phyloP scores from a whole-genome alignment of 768 basidiomycete species.

The Chalciporus piperatus region DNA sequence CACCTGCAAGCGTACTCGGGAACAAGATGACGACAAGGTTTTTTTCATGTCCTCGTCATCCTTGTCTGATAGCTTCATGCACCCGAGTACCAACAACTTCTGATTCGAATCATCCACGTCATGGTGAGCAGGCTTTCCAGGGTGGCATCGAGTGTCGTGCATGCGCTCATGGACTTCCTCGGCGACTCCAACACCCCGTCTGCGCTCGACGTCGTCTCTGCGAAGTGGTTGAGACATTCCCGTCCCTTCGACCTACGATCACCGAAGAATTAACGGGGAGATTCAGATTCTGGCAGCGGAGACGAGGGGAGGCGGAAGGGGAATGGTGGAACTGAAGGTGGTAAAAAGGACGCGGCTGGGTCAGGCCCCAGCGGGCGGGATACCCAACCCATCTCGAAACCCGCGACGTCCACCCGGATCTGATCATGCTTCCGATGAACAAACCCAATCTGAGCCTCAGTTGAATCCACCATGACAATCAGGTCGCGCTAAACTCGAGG shows the following conservation, averaged over 20 bases:
- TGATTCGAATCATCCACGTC: conserved; percentile 96
- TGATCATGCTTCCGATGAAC: background rate
- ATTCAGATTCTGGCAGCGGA: conserved; percentile 96
- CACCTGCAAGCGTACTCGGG: conserved; percentile 90
- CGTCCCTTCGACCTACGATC: conserved; percentile 75
- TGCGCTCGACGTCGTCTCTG: conserved; percentile 90
- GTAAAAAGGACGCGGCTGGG: conserved; percentile 40
- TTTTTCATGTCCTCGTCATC: conserved; percentile 25
- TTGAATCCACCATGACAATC: conserved; percentile 11
- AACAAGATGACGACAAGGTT: conserved; percentile 92
- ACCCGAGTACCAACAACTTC: conserved; percentile 90
- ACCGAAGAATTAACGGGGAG: conserved; percentile 91
- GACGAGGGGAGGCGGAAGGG: conserved; percentile 68
- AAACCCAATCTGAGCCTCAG: background rate
- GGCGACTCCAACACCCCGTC: conserved; percentile 94
- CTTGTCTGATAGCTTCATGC: conserved; percentile 45
- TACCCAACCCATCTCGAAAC: background rate
- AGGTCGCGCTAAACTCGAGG: conserved; percentile 37
- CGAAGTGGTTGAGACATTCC: conserved; percentile 98
- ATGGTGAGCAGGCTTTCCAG: conserved; percentile 97
- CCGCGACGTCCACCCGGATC: conserved; percentile 3
- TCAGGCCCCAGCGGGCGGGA: no score
- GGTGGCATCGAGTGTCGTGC: conserved; percentile 92
- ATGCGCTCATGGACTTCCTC: conserved; percentile 91
- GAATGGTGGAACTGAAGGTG: conserved; percentile 47